These are phyloP conservation scores for Leccinum variabile DNA, from an alignment of 1,284 basidiomycete genomes.

Conservation along the genomic window DNA sequence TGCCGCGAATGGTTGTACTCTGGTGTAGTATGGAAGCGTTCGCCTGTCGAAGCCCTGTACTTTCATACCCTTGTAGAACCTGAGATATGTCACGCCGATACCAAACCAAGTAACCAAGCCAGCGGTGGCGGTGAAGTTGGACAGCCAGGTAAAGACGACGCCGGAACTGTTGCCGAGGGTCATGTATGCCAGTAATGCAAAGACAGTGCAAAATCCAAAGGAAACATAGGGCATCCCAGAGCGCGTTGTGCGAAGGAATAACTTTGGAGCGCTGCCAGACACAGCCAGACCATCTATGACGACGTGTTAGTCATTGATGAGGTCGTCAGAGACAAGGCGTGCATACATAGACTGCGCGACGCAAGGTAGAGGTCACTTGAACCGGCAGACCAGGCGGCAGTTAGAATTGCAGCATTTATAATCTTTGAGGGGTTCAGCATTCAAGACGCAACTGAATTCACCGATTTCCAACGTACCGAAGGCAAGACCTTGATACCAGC, in stretches of 20 bases:
- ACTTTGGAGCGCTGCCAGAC: conserved; percentile 55
- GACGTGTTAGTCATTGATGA: neutral
- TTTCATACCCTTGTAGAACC: conserved; percentile 58
- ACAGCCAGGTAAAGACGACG: conserved; percentile 56
- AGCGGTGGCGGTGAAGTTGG: conserved; percentile 42
- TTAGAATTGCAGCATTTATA: conserved; percentile 66
- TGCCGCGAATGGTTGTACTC: conserved; percentile 48
- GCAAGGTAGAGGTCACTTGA: conserved; percentile 31
- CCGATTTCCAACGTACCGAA: conserved; percentile 32
- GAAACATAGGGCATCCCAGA: conserved; percentile 61
- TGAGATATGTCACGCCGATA: conserved; percentile 60
- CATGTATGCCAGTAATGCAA: conserved; percentile 55
- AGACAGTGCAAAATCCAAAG: conserved; percentile 48
- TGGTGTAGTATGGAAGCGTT: conserved; percentile 49
- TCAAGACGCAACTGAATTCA: neutral
- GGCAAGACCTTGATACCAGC: conserved; percentile 55
- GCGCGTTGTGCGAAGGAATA: conserved; percentile 54
- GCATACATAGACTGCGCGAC: conserved; percentile 28
- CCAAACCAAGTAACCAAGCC: conserved; percentile 67
- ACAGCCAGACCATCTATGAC: conserved; percentile 56
- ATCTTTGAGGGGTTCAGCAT: conserved; percentile 31
- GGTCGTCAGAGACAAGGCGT: neutral
- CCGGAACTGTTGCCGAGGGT: conserved; percentile 52
- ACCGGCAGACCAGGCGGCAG: conserved; percentile 57
- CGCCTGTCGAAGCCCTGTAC: conserved; percentile 54